These are phyloP conservation scores for Garcia nutans DNA, from an alignment of 345 rosid genomes.

Conservation along the genomic window DNA sequence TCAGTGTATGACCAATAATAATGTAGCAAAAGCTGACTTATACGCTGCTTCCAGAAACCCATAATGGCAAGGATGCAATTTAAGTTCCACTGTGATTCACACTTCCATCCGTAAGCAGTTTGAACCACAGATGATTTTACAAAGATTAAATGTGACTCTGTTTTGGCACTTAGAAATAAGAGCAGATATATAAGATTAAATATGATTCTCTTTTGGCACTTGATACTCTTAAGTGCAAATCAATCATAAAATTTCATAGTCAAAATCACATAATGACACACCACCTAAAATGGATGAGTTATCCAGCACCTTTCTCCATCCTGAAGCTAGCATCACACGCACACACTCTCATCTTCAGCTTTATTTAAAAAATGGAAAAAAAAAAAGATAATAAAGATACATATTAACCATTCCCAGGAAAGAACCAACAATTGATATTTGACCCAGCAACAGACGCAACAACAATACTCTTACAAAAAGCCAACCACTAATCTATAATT, in stretches of 20 bases:
- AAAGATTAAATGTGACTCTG: neutral
- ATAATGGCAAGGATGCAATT: neutral
- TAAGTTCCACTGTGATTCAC: neutral
- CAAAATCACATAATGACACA: slow-evolving; percentile 20
- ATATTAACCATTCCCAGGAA: slow-evolving; percentile 18
- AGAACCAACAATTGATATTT: slow-evolving; percentile 27
- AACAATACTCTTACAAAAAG: slow-evolving; percentile 10
- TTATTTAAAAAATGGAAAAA: slow-evolving; percentile 1
- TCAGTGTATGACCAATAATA: neutral
- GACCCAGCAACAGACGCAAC: slow-evolving; percentile 34
- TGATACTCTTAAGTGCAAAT: slow-evolving; percentile 2
- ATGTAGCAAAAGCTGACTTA: neutral
- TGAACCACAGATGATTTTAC: neutral
- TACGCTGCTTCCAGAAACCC: slow-evolving; percentile 9
- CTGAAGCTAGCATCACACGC: neutral
- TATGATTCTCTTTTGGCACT: neutral
- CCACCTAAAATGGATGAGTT: slow-evolving; percentile 20
- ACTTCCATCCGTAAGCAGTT: neutral
- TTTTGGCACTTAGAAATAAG: neutral
- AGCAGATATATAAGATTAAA: neutral
- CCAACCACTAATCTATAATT: slow-evolving; percentile 25
- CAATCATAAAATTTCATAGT: slow-evolving; percentile 19
- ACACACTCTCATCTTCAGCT: neutral
- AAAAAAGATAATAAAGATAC: neutral
- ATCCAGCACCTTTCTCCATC: slow-evolving; percentile 20